These are phyloP conservation scores for Neurospora sp. DNA, from an alignment of 495 filamentous ascomycete species.

Conservation along the genomic window DNA sequence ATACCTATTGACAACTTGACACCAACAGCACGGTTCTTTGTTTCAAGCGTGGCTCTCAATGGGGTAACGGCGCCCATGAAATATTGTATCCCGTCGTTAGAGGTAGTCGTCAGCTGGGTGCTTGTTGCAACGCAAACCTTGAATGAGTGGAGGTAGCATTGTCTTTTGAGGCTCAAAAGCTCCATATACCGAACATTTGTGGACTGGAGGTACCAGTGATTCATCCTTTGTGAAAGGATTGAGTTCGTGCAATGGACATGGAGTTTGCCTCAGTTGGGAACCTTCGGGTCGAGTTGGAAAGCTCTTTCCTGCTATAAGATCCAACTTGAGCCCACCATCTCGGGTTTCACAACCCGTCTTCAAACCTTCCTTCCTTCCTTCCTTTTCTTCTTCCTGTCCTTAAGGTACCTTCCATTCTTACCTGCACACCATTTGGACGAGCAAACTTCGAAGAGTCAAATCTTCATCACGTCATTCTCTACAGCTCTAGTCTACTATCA, in stretches of 20 bases:
- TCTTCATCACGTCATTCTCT: background rate
- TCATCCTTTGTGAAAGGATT: background rate
- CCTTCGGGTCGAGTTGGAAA: background rate
- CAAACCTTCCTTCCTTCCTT: background rate
- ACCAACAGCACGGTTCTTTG: background rate
- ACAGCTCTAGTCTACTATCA: background rate
- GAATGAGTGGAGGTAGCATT: background rate
- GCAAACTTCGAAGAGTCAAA: background rate
- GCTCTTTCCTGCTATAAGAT: background rate
- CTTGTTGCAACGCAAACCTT: background rate
- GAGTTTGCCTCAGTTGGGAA: background rate
- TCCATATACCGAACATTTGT: background rate
- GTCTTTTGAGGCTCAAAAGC: background rate
- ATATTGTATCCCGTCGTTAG: background rate
- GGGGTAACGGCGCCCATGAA: background rate
- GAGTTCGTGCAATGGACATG: background rate
- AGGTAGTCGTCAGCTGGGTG: background rate
- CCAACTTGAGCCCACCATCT: background rate
- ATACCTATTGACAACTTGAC: background rate
- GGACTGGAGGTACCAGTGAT: background rate
- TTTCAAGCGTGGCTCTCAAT: background rate
- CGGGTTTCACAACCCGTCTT: background rate
- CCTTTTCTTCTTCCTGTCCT: background rate
- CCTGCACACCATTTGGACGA: background rate
- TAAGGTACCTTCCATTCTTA: background rate